Evolutionary conservation across 1,284 basidiomycete genomes (phyloP), one percentile per base, ranked within the genome.

Genomic region (Papiliotrema terrestris): DNA sequence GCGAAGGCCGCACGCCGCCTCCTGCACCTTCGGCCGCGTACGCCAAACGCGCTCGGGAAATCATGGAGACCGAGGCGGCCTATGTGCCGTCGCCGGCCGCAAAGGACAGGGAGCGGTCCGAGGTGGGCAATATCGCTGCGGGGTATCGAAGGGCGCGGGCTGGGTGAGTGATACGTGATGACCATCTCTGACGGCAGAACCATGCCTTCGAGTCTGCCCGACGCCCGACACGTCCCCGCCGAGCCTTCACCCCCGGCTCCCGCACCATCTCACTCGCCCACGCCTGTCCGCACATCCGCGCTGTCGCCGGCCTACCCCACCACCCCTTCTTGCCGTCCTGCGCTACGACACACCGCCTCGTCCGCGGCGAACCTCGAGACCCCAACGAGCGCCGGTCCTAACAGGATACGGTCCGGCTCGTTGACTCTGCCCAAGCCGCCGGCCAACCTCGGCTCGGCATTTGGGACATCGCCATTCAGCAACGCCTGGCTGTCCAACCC

Each of bases 391-490:
- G 32, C 9, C 38, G 87, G 70, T 82, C 85, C 67, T 73, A 90
- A 86, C 71, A 87, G 93, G 52, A 82, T 91, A 56, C 83, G 93
- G 61, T 94, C 91, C 23, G 93, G 92, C 29, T 95, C 91, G 23
- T 82, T 93, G 47, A 91, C 88, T 13, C 79, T 89, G 36, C 87
- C 88, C 8, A 80, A 86, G 43, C 43, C 43, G 20, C 43, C n/a
- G 14, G 69, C 78, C 25, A 85, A 83, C 52, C 84, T 89, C n/a
- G 86, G 85, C 57, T 90, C 89, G 68, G 87, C 90, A 2, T 95
- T 95, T 72, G 90, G 89, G 25, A 82, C 87, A 38, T 87, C 87
- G 60, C 84, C 92, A 49, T 94, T 93, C 68, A 87, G 88, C 29
- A 90, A 88, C 41, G 87, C 88, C 48, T 93, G 90, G 90, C 79